Conservation (phyloP, 345 rosid genomes). For the Aquilaria malaccensis region DNA sequence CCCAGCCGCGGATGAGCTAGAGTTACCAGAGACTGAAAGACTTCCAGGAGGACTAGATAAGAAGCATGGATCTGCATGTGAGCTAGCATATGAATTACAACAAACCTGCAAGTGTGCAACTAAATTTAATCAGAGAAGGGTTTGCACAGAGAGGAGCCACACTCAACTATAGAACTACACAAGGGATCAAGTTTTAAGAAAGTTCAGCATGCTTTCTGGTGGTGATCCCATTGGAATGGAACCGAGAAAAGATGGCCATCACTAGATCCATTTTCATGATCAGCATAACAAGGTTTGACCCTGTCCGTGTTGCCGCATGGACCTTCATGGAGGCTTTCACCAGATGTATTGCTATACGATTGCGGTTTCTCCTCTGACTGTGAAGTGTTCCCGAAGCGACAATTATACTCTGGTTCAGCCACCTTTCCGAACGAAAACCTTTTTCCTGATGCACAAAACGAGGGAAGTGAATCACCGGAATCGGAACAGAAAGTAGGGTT, state of each 20-base stretch:
- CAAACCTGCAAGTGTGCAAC: slow-evolving; percentile 19
- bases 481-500: slow-evolving; percentile 13
- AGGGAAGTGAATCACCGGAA: slow-evolving; percentile 19
- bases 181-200: neutral
- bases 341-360: slow-evolving; percentile 4
- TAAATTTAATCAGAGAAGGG: no score
- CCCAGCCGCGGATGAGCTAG: slow-evolving; percentile 9
- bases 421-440: slow-evolving; percentile 14
- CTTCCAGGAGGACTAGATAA: slow-evolving; percentile 10
- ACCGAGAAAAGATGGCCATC: slow-evolving; percentile 10
- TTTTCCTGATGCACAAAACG: slow-evolving; percentile 15
- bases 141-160: no score
- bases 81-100: slow-evolving; percentile 17
- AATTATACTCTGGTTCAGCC: slow-evolving; percentile 12
- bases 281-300: slow-evolving; percentile 5
- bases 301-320: slow-evolving; percentile 11
- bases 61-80: slow-evolving; percentile 26
- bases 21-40: slow-evolving; percentile 9
- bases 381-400: slow-evolving; percentile 19
- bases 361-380: slow-evolving; percentile 11
- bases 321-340: slow-evolving; percentile 13
- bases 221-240: slow-evolving; percentile 38
- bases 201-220: slow-evolving; percentile 33
- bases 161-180: no score
- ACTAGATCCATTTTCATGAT: slow-evolving; percentile 9